Base-by-base conservation (phyloP, 192 early-diverging fungal species). In the Podochytrium sp. region DNA sequence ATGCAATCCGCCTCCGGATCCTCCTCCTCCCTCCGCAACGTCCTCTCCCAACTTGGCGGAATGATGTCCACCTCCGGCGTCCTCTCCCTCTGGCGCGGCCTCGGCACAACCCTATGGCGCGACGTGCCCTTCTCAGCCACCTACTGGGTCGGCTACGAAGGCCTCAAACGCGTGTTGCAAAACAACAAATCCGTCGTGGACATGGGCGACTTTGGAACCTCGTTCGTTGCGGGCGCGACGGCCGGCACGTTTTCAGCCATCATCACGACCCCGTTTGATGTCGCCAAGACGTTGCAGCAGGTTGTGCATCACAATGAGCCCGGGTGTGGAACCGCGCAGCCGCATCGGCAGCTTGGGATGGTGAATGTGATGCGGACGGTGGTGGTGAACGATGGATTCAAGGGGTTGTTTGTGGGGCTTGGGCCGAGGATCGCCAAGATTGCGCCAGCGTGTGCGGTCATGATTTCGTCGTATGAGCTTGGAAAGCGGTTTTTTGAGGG, bases 121-220 rank as follows among this genome's bases (percentile, higher is more conserved):
- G 97, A 98, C 80, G 94, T 96, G 23, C 96, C 96, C 0, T 98
- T 98, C 74, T 95, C 93, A 42, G 94, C 91, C 0, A 85, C 96
- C n/a, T 97, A 97, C 79, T 98, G 96, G 96, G 85, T 91, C 70
- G 87, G 88, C 0, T 96, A 95, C 73, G 97, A 98, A 80, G 76
- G 78, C n/a, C 89, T 90, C 62, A 93, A 91, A 43, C 42, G 27
- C 2, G 30, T 38, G 37, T 20, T 70, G 47, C 7, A 12, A 1
- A 25, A 32, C 2, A 50, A 29, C 4, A 25, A 29, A 20, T 29
- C n/a, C 6, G 5, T 16, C 12, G 14, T 39, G 1, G 40, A 18
- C 12, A n/a, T 42, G 5, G 33, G 57, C 33, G 86, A 93, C 25
- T 90, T 95, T 57, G 78, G 85, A 25, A 80, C 86, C 23, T 77